Conservation (phyloP, 352 stramenopile genomes). For the Phytophthora constricta region DNA sequence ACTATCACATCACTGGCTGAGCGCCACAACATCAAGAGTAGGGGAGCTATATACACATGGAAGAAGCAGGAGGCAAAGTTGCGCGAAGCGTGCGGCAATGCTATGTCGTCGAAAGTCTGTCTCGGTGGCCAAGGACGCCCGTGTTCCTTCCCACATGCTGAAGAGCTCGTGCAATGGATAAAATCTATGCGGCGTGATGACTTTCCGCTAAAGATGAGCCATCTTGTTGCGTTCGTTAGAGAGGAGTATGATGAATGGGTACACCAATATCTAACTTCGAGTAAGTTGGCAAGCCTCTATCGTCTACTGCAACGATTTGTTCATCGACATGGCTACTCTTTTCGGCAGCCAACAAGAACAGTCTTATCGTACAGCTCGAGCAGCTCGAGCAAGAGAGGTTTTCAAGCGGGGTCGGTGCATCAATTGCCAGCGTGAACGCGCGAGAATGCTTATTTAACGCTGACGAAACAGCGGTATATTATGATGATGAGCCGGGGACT, state of each 20-base stretch:
- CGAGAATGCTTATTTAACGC: conserved; percentile 22
- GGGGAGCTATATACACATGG: conserved; percentile 5
- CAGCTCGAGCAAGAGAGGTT: conserved; percentile 16
- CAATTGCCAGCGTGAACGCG: conserved; percentile 6
- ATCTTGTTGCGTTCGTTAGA: conserved; percentile 23
- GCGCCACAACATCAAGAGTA: neutral
- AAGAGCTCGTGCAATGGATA: conserved; percentile 34
- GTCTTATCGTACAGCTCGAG: conserved; percentile 20
- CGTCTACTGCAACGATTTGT: conserved; percentile 19
- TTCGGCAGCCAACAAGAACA: conserved; percentile 18
- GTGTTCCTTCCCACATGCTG: conserved; percentile 18
- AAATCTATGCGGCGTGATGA: conserved; percentile 31
- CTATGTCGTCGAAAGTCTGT: conserved; percentile 1
- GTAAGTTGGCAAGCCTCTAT: conserved; percentile 17
- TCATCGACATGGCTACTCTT: conserved; percentile 21
- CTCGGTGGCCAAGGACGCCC: conserved; percentile 3
- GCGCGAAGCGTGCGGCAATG: neutral
- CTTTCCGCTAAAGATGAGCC: conserved; percentile 14
- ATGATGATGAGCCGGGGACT: conserved; percentile 12
- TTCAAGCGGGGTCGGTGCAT: neutral
- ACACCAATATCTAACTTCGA: conserved; percentile 12
- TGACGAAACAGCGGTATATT: conserved; percentile 31
- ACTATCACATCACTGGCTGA: neutral
- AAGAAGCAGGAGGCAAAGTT: conserved; percentile 5
- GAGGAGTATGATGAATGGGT: conserved; percentile 22